Conservation (phyloP, 805 yeast genomes). For the Candida sanyiensis region DNA sequence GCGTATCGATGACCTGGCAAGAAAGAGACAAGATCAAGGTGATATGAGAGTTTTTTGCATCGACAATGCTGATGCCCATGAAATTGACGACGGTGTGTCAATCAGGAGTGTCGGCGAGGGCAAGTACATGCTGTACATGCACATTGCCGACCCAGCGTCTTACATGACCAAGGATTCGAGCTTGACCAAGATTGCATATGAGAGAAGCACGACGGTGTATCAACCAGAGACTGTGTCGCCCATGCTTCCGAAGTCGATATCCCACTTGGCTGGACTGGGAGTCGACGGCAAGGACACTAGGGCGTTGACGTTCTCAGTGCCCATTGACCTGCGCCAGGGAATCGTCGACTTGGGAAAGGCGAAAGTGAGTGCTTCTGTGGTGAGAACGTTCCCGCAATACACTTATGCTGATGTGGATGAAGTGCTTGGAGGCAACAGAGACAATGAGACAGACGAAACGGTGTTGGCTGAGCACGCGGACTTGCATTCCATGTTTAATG, state of each 20-base stretch:
- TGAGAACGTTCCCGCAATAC: conserved; percentile 42
- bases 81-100: conserved; percentile 91
- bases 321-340: conserved; percentile 25
- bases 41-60: conserved; percentile 68
- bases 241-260: conserved; percentile 62
- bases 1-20: conserved; percentile 14
- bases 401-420: conserved; percentile 62
- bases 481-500: conserved; percentile 30
- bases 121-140: conserved; percentile 50
- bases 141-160: conserved; percentile 86
- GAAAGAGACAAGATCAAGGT: conserved; percentile 35
- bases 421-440: conserved; percentile 30
- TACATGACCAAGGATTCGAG: conserved; percentile 34
- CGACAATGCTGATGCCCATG: conserved; percentile 75
- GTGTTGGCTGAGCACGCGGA: conserved; percentile 26
- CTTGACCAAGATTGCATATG: conserved; percentile 51
- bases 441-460: conserved; percentile 1
- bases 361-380: conserved; percentile 35
- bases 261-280: conserved; percentile 49
- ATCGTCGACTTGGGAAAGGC: conserved; percentile 23
- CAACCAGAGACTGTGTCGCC: conserved; percentile 59
- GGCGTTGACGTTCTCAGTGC: conserved; percentile 40
- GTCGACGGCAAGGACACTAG: conserved; percentile 36
- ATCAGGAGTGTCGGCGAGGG: conserved; percentile 32
- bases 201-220: conserved; percentile 62